These are phyloP conservation scores for Microbotryum violaceum DNA, from an alignment of 1,284 basidiomycete genomes.

Conservation along the genomic window DNA sequence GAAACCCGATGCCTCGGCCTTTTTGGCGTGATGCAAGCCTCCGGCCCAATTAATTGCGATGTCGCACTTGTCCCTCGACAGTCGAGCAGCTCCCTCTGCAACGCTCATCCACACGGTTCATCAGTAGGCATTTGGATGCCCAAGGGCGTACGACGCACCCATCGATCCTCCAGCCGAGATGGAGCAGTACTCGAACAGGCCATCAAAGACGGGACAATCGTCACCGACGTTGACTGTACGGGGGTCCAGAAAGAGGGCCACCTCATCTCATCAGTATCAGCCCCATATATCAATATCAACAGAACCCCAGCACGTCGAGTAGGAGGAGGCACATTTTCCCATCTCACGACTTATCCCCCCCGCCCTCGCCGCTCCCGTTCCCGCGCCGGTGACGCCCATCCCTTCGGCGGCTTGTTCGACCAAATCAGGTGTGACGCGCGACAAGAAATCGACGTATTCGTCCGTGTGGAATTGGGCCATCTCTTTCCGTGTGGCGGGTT, in stretches of 20 bases:
- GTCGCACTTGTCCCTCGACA: constrained; percentile 95
- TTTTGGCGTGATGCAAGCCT: constrained; percentile 95
- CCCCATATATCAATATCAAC: too few relatives aligned
- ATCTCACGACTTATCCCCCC: constrained; percentile 55
- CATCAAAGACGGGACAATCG: constrained; percentile 97
- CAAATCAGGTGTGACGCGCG: constrained; percentile 64
- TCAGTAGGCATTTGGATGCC: not conserved
- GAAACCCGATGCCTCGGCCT: constrained; percentile 96
- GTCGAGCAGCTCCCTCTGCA: constrained; percentile 86
- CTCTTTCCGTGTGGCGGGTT: constrained; percentile 96
- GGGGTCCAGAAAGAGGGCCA: not conserved
- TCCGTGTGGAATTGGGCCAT: constrained; percentile 94
- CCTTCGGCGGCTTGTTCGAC: constrained; percentile 29
- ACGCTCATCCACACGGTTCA: not conserved
- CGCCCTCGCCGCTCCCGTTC: constrained; percentile 18
- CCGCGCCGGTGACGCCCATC: not conserved
- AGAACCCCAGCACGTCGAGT: too few relatives aligned
- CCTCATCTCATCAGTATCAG: too few relatives aligned
- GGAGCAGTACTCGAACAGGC: constrained; percentile 94
- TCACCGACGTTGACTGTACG: constrained; percentile 76
- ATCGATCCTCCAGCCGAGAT: constrained; percentile 98
- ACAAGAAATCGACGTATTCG: constrained; percentile 85
- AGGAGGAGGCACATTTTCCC: constrained; percentile 68
- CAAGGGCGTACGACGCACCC: constrained; percentile 54
- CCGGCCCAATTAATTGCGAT: constrained; percentile 99